phyloP scores from a whole-genome alignment of 768 basidiomycete genomes.

The Suillus subaureus region DNA sequence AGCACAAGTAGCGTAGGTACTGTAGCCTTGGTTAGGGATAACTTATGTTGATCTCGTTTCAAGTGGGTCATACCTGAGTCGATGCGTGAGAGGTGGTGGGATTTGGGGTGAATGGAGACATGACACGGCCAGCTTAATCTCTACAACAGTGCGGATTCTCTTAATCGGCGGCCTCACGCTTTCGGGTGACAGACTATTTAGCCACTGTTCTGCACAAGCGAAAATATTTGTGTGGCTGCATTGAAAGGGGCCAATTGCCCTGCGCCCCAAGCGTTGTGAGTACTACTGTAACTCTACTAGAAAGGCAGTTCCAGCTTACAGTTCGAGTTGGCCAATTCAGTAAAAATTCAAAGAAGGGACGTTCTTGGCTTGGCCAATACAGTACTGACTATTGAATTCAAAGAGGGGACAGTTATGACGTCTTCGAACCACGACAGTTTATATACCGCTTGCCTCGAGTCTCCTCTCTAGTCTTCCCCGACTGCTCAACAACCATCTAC shows the following conservation, averaged over 20 bases:
- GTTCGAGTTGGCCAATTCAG: neutral
- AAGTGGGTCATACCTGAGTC: neutral
- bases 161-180: neutral
- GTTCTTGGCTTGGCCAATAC: neutral
- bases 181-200: neutral
- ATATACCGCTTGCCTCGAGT: neutral
- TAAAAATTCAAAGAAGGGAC: neutral
- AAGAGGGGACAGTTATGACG: slow-evolving; percentile 1
- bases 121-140: neutral
- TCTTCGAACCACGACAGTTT: neutral
- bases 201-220: neutral
- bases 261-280: neutral
- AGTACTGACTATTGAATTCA: neutral
- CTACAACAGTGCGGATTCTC: neutral
- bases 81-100: neutral
- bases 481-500: neutral
- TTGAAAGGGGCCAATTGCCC: neutral
- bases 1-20: slow-evolving; percentile 22
- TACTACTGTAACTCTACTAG: neutral
- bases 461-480: neutral
- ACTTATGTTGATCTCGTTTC: neutral
- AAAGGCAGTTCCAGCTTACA: neutral
- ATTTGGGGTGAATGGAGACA: neutral
- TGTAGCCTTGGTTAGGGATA: neutral
- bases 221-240: neutral